Conservation (phyloP, 192 early-diverging fungal species). For the Coemansia asiatica region DNA sequence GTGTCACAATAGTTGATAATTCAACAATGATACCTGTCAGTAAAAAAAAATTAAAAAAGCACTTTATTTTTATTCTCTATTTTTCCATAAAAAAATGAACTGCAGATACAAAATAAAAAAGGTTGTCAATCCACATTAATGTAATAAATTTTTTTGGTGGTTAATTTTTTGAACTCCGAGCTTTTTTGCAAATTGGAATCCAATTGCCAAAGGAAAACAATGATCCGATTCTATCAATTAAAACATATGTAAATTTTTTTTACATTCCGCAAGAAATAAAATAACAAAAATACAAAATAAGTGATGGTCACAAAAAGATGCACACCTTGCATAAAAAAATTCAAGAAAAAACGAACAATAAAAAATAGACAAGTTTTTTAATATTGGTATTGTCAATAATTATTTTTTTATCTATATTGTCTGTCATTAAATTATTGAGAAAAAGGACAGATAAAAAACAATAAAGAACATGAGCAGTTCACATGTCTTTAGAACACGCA, state of each 20-base stretch:
- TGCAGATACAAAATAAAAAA: neutral
- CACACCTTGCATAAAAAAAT: neutral
- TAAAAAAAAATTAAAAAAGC: neutral
- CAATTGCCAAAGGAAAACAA: neutral
- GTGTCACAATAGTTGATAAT: neutral
- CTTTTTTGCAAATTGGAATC: neutral
- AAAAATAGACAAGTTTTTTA: neutral
- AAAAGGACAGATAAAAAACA: neutral
- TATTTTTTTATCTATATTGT: neutral
- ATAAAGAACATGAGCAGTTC: neutral
- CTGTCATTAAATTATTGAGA: neutral
- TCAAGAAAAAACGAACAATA: neutral
- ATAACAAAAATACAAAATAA: neutral
- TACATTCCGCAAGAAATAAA: too few relatives aligned
- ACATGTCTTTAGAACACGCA: neutral
- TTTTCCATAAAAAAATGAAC: too few relatives aligned
- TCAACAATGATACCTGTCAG: neutral
- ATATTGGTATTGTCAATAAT: neutral
- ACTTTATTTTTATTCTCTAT: too few relatives aligned
- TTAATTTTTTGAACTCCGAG: neutral
- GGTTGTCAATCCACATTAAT: neutral
- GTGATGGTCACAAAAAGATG: neutral
- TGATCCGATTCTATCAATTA: neutral
- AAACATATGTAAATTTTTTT: neutral
- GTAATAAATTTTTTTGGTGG: neutral